These are phyloP conservation scores for Chlorella sp. DNA, from an alignment of 139 green algal genomes.

Conservation along the genomic window DNA sequence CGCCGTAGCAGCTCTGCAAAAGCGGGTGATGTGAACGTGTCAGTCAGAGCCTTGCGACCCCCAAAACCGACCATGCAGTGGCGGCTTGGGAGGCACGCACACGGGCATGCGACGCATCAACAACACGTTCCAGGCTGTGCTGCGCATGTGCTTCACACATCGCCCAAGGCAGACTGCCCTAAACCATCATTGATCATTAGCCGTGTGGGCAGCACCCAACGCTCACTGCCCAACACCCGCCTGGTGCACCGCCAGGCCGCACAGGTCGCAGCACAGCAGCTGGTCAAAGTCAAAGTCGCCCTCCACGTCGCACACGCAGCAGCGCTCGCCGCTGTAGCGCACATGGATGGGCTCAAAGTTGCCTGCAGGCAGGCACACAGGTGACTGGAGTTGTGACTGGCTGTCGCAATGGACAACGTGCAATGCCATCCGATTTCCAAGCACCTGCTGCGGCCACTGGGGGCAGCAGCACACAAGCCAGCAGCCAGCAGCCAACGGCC, in stretches of 20 bases:
- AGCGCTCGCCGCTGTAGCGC: conserved; percentile 63
- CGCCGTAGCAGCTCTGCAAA: conserved; percentile 84
- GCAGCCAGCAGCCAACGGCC: no score
- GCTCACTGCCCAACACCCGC: neutral
- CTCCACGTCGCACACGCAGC: conserved; percentile 89
- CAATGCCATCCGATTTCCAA: no score
- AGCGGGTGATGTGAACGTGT: neutral
- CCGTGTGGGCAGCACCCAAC: neutral
- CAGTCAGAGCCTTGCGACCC: neutral
- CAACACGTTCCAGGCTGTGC: no score
- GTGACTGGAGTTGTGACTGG: neutral
- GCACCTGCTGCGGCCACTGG: no score
- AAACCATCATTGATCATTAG: neutral
- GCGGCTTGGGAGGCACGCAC: neutral
- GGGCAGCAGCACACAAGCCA: neutral
- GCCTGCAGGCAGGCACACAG: neutral
- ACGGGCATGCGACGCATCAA: no score
- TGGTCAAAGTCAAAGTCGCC: conserved; percentile 91
- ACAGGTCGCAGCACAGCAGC: conserved; percentile 88
- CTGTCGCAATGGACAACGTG: no score
- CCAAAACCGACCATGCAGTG: neutral
- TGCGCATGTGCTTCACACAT: neutral
- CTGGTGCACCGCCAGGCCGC: conserved; percentile 91
- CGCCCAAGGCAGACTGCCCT: neutral
- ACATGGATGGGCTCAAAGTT: conserved; percentile 40